phyloP scores from a whole-genome alignment of 2,329 filamentous ascomycete species.

The Fusarium mexicanum region DNA sequence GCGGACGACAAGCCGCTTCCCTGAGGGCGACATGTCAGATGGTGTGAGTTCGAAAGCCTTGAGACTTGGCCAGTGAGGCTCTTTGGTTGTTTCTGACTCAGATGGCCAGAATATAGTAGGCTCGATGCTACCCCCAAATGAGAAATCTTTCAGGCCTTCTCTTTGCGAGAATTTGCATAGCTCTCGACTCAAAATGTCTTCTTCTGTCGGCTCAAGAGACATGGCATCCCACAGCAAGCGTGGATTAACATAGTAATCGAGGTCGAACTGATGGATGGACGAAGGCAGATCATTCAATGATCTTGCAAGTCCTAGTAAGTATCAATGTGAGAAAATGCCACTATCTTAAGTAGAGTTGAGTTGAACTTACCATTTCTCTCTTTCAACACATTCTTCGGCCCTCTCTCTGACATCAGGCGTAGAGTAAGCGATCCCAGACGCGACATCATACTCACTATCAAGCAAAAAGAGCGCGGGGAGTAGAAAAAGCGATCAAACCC shows the following conservation, averaged over 20 bases:
- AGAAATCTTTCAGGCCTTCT: not conserved
- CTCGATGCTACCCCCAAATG: not conserved
- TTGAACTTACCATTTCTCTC: not conserved
- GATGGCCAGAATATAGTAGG: constrained; percentile 9
- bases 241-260: not conserved
- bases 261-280: not conserved
- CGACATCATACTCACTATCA: constrained; percentile 4
- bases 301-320: not conserved
- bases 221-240: not conserved
- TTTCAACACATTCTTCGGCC: not conserved
- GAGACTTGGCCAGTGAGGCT: constrained; percentile 6
- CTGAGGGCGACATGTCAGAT: not conserved
- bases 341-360: rapidly evolving
- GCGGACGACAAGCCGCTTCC: not conserved
- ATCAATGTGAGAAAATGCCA: not conserved
- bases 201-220: not conserved
- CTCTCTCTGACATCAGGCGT: not conserved
- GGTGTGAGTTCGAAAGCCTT: not conserved
- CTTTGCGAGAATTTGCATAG: not conserved
- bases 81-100: not conserved
- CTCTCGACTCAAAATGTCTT: not conserved
- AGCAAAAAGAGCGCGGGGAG: not conserved
- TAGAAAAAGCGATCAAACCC: not conserved
- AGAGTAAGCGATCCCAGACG: not conserved
- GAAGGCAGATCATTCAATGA: not conserved